These are phyloP conservation scores for Ophiostoma triangulosporum DNA, from an alignment of 2,329 filamentous ascomycete genomes.

Conservation along the genomic window DNA sequence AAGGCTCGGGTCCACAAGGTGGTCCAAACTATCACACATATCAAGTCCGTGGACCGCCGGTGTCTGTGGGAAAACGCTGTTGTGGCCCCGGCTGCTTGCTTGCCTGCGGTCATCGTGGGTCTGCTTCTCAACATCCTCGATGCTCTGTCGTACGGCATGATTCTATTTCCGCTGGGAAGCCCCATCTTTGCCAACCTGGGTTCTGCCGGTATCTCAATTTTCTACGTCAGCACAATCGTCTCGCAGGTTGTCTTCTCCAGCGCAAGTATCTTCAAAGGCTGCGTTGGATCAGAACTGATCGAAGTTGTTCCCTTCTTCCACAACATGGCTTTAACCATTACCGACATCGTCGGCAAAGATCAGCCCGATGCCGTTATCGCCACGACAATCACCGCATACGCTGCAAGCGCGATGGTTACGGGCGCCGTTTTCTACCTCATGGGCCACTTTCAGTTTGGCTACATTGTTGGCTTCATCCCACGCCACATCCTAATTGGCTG, in stretches of 20 bases:
- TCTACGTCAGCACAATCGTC: slow-evolving; percentile 94
- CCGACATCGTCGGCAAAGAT: slow-evolving; percentile 61
- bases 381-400: slow-evolving; percentile 85
- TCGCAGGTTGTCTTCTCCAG: slow-evolving; percentile 81
- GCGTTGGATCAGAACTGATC: slow-evolving; percentile 92
- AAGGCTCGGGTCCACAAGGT: slow-evolving; percentile 14
- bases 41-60: slow-evolving; percentile 58
- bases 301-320: slow-evolving; percentile 98
- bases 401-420: slow-evolving; percentile 79
- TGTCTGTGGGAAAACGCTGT: slow-evolving; percentile 51
- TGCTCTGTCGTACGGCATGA: slow-evolving; percentile 92
- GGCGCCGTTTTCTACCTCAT: slow-evolving; percentile 86
- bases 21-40: slow-evolving; percentile 32
- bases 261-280: slow-evolving; percentile 79
- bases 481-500: slow-evolving; percentile 93
- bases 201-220: slow-evolving; percentile 92
- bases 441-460: slow-evolving; percentile 75
- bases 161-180: slow-evolving; percentile 82
- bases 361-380: slow-evolving; percentile 78
- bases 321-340: slow-evolving; percentile 89
- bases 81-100: slow-evolving; percentile 51
- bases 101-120: slow-evolving; percentile 81
- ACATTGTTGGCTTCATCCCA: slow-evolving; percentile 92
- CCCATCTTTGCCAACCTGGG: slow-evolving; percentile 76
- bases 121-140: slow-evolving; percentile 86